Percentiles rank a stretch among this genome's conserved stretches.
Conservation (phyloP, 805 yeast species). For the Metschnikowia drakensbergensis region DNA sequence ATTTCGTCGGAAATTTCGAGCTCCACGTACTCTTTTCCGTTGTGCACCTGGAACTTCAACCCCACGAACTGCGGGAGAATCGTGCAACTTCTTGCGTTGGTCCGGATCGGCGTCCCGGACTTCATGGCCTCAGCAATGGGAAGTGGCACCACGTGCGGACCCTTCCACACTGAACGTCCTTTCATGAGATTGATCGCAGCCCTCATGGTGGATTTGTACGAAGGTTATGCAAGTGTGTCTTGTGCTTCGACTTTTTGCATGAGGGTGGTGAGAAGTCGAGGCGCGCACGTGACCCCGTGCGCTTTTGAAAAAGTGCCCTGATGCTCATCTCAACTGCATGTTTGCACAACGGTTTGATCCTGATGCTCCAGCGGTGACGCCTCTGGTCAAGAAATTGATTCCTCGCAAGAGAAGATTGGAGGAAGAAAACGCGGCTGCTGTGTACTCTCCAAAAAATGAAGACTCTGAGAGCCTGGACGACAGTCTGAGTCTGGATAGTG, state of each 20-base stretch:
- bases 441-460: background rate
- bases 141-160: conserved; percentile 91
- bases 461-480: background rate
- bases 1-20: conserved; percentile 86
- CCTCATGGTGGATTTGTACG: conserved; percentile 25
- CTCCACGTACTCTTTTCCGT: conserved; percentile 91
- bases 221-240: background rate
- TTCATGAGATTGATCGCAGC: conserved; percentile 29
- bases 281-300: conserved; percentile 7
- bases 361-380: conserved; percentile 18
- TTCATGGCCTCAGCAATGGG: conserved; percentile 85
- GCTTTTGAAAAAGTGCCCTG: conserved; percentile 4
- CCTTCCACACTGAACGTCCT: conserved; percentile 47
- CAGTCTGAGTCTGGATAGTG: background rate
- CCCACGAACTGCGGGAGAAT: conserved; percentile 96
- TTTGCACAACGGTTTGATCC: conserved; percentile 68
- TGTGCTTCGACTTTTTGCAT: background rate
- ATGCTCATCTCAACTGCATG: conserved; percentile 32
- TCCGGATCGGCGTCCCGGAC: conserved; percentile 81
- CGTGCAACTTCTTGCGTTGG: conserved; percentile 94
- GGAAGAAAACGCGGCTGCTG: conserved; percentile 1
- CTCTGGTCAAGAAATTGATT: conserved; percentile 9
- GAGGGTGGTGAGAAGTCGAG: background rate
- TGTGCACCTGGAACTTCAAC: conserved; percentile 88
- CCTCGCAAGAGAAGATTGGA: conserved; percentile 19